phyloP scores from a whole-genome alignment of 345 rosid genomes.

The Populus ilicifolia region DNA sequence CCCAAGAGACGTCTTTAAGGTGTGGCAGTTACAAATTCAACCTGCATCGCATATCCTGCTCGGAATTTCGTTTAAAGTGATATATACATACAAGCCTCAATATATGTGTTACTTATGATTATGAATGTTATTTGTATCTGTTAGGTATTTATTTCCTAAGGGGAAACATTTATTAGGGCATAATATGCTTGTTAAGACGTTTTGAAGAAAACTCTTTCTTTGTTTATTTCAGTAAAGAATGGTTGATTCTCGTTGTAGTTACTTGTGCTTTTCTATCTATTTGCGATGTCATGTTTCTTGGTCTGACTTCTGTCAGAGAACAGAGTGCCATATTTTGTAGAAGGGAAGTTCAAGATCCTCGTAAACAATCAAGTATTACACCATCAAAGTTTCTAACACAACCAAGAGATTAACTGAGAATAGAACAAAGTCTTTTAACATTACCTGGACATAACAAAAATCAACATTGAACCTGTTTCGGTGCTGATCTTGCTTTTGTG shows the following conservation, averaged over 20 bases:
- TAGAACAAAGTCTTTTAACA: too few species aligned
- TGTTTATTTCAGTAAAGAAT: conserved; percentile 10
- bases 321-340: background rate
- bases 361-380: too few species aligned
- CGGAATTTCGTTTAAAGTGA: conserved; percentile 23
- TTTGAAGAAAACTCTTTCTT: conserved; percentile 20
- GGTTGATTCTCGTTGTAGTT: background rate
- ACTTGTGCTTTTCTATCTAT: background rate
- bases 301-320: background rate
- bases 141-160: conserved; percentile 28
- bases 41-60: conserved; percentile 21
- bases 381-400: too few species aligned
- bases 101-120: conserved; percentile 14
- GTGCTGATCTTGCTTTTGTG: too few species aligned
- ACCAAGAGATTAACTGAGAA: too few species aligned
- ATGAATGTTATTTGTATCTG: conserved; percentile 12
- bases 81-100: conserved; percentile 12
- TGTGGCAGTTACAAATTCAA: conserved; percentile 16
- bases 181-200: conserved; percentile 19
- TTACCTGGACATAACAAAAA: too few species aligned
- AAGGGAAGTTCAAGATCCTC: too few species aligned
- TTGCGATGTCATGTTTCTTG: background rate
- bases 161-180: conserved; percentile 21
- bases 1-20: conserved; percentile 12
- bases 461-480: too few species aligned